Conservation (phyloP, 441 rosid genomes). For the Pelargonium citronellum region DNA sequence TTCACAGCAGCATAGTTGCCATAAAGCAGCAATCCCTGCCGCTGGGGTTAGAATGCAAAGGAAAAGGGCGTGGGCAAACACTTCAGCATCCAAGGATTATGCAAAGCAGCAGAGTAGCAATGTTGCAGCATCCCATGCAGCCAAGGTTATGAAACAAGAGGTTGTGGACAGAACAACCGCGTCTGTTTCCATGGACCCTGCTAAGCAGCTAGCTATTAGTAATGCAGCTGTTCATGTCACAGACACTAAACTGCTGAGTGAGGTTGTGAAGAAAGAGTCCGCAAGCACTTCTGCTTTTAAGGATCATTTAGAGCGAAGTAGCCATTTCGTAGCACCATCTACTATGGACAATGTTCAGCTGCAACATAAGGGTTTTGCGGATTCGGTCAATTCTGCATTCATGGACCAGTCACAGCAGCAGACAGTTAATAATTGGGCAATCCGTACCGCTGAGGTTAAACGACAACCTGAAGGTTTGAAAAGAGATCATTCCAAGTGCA, state of each 20-base stretch:
- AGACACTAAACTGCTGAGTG: background rate
- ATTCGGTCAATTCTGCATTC: background rate
- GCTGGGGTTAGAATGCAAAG: conserved; percentile 6
- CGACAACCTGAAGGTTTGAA: background rate
- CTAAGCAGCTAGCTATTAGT: background rate
- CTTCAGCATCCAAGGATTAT: background rate
- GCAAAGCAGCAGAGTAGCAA: background rate
- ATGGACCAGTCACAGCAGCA: background rate
- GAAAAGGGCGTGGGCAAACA: background rate
- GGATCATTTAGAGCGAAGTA: background rate
- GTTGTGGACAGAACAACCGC: background rate
- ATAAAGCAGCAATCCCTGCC: conserved; percentile 17
- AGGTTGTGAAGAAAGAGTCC: background rate
- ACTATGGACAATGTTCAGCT: background rate
- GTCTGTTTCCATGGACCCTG: background rate
- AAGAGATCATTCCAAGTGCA: background rate
- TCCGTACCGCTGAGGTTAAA: background rate
- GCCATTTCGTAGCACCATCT: background rate
- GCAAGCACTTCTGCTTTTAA: background rate
- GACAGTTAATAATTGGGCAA: background rate
- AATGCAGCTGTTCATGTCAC: background rate
- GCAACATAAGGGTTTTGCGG: no score
- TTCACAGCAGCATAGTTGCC: conserved; percentile 12
- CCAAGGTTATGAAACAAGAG: background rate
- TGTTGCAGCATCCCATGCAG: background rate